These are phyloP conservation scores for Metschnikowia dekortorum DNA, from an alignment of 805 yeast genomes.

Conservation along the genomic window DNA sequence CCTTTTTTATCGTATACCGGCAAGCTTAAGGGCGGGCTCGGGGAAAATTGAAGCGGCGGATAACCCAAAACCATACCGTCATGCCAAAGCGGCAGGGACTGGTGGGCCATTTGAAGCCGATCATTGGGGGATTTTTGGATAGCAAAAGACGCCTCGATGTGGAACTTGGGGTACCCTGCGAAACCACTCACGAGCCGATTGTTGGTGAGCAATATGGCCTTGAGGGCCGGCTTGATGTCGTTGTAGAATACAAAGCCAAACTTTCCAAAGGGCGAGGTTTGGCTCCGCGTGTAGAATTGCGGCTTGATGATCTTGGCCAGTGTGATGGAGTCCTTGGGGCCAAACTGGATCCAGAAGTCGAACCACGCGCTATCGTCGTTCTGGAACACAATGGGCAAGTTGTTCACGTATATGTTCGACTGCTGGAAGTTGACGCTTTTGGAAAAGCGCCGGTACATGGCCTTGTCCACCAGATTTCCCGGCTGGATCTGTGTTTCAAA, in stretches of 20 bases:
- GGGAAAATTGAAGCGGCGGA: background rate
- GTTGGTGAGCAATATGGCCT: conserved; percentile 55
- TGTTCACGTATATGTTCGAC: conserved; percentile 68
- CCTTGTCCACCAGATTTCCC: background rate
- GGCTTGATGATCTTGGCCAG: conserved; percentile 43
- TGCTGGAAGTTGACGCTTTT: conserved; percentile 47
- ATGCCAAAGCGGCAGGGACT: background rate
- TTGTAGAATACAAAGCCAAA: conserved; percentile 64
- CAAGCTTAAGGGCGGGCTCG: background rate
- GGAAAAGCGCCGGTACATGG: conserved; percentile 11
- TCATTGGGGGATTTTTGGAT: conserved; percentile 25
- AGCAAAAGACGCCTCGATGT: conserved; percentile 39
- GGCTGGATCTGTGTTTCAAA: background rate
- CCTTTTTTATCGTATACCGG: background rate
- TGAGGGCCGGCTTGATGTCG: conserved; percentile 53
- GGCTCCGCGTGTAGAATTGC: conserved; percentile 26
- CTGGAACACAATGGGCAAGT: conserved; percentile 50
- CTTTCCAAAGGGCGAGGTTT: conserved; percentile 12
- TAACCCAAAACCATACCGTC: background rate
- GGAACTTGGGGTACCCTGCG: conserved; percentile 17
- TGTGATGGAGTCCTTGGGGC: conserved; percentile 23
- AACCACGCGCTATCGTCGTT: conserved; percentile 48
- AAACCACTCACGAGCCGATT: conserved; percentile 29
- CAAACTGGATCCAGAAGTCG: conserved; percentile 37
- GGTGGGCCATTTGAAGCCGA: background rate